Conservation (phyloP, 1,139 yeast species). For the Arxiozyma heterogenica region DNA sequence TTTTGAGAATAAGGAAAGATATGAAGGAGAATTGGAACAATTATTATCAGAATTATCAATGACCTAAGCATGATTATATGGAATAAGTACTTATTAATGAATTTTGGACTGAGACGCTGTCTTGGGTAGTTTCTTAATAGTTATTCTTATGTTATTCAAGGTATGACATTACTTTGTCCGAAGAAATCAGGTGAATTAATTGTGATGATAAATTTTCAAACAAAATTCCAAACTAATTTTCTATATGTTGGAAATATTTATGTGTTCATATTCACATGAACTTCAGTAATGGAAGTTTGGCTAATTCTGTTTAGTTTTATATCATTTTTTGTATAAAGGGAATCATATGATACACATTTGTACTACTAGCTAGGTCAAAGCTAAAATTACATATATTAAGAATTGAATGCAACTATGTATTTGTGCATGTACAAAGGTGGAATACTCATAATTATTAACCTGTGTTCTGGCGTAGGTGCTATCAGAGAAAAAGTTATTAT, state of each 20-base stretch:
- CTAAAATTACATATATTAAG: not conserved
- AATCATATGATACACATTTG: not conserved
- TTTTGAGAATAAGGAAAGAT: conserved; percentile 16
- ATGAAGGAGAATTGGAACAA: conserved; percentile 16
- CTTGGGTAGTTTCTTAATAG: not conserved
- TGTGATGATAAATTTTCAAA: not conserved
- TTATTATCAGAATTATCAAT: conserved; percentile 12
- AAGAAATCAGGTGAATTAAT: not conserved
- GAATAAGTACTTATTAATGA: not conserved
- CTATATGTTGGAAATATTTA: not conserved
- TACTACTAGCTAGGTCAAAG: not conserved
- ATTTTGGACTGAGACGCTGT: not conserved
- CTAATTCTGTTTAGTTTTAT: too few relatives aligned
- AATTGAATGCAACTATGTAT: not conserved
- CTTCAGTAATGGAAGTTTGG: not conserved
- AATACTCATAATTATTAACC: not conserved
- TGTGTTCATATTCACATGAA: too few relatives aligned
- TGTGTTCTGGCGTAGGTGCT: not conserved
- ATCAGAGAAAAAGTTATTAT: too few relatives aligned
- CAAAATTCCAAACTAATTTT: not conserved
- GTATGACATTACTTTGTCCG: not conserved
- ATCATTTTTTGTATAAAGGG: not conserved
- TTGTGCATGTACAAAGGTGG: not conserved
- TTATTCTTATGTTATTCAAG: not conserved
- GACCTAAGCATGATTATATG: not conserved